Base-by-base conservation (phyloP, 441 rosid genomes). In the Mallotus japonicus region DNA sequence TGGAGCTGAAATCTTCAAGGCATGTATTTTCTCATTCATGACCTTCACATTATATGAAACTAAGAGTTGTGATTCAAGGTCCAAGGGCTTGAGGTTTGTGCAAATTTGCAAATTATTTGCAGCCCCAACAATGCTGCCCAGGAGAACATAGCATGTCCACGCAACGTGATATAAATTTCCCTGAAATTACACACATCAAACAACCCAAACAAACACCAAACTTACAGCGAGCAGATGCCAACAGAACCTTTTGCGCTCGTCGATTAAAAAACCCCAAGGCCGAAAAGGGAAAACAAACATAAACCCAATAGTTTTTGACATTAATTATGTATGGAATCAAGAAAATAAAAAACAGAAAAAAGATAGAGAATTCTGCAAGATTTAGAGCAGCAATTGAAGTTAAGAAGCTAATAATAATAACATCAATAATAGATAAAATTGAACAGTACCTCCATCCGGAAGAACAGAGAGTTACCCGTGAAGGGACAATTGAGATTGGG, bases 361-460 rank as follows among this genome's bases (percentile, higher is more conserved):
- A 11, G 22, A 20, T 2, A 17, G 8, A 12, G 9, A 60, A 22
- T 19, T 57, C 12, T 9, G 12, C 20, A 8, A 20, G 12, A 13
- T 3, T 28, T 60, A 0, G 20, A 15, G 10, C 65, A 20, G 10
- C 62, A 7, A 63, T 63, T 40, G 20, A 63, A 63, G 1, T 22
- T 37, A n/a, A 22, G 67, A 62, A 17, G 22, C 34, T 14, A 62
- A 8, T 40, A 40, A 6, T 40, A 40, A 6, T 37, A 37, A 37
- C 0, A 37, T 17, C 11, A 34, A 44, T 6, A 17, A 16, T 1
- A 15, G 20, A 16, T 20, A n/a, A 42, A 15, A 14, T 10, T 4
- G 3, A 13, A 12, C 13, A 56, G 44, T 86, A 93, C 98, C 97
- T 88, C 89, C 98, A 91, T 93, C 74, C 75, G 65, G 71, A 55